phyloP scores from a whole-genome alignment of 2,329 filamentous ascomycete genomes.

The Trichoderma koningii region DNA sequence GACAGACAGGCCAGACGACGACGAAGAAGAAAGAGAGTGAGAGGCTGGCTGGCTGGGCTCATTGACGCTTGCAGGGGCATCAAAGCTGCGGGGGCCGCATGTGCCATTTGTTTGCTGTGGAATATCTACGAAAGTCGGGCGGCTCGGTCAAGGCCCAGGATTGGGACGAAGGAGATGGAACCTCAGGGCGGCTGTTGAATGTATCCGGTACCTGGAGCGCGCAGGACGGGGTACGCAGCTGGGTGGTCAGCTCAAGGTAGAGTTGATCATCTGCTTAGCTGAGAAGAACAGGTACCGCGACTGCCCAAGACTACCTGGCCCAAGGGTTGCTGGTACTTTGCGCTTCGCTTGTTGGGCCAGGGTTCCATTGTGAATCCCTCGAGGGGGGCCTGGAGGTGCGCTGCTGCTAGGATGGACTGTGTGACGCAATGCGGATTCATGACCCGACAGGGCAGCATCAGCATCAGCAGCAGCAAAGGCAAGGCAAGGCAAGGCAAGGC shows the following conservation, averaged over 20 bases:
- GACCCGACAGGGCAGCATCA: background rate
- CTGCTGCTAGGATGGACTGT: constrained; percentile 2
- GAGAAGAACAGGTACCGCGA: background rate
- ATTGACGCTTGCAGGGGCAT: too few species aligned
- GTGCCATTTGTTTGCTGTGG: background rate
- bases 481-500: background rate
- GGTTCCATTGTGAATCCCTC: too few species aligned
- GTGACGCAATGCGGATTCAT: constrained; percentile 23
- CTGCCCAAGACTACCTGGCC: background rate
- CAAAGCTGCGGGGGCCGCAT: too few species aligned
- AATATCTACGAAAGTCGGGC: constrained; percentile 2
- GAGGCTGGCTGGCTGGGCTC: constrained; percentile 11
- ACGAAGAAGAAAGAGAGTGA: background rate
- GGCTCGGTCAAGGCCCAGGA: background rate
- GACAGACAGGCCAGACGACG: background rate
- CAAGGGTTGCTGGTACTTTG: background rate
- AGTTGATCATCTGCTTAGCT: background rate
- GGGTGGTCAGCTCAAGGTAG: background rate
- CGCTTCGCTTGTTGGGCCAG: background rate
- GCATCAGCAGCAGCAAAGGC: too few species aligned
- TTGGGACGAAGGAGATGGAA: background rate
- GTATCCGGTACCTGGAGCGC: background rate
- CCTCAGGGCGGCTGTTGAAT: too few species aligned
- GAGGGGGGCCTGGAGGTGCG: too few species aligned
- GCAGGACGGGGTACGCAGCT: background rate